Conservation (phyloP, 352 stramenopile genomes). For the Globisporangium sylvaticum region DNA sequence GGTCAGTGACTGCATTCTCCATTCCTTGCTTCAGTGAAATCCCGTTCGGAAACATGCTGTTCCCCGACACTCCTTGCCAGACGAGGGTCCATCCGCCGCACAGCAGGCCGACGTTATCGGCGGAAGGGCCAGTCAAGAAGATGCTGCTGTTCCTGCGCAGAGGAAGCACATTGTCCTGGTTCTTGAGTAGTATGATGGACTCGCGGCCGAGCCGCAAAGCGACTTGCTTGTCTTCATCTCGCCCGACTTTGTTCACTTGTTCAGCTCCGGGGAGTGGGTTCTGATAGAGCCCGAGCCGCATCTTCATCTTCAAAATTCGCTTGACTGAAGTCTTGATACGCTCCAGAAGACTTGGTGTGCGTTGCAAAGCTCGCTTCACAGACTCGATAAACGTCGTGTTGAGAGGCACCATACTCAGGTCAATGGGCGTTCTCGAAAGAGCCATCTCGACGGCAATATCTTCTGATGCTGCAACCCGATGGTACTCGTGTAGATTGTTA, state of each 20-base stretch:
- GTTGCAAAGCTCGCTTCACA: conserved; percentile 32
- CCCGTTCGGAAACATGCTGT: conserved; percentile 55
- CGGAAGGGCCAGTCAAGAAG: conserved; percentile 66
- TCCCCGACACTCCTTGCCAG: conserved; percentile 83
- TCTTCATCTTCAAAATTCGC: conserved; percentile 73
- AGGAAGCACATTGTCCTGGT: conserved; percentile 54
- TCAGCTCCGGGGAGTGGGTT: conserved; percentile 46
- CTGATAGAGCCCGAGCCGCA: conserved; percentile 68
- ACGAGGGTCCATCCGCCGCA: conserved; percentile 83
- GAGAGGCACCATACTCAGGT: conserved; percentile 90
- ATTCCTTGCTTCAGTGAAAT: conserved; percentile 61
- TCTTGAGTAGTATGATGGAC: conserved; percentile 85
- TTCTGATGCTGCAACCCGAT: conserved; percentile 45
- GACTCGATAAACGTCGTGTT: conserved; percentile 51
- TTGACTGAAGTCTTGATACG: conserved; percentile 55
- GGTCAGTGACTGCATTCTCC: conserved; percentile 24
- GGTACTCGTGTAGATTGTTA: conserved; percentile 75
- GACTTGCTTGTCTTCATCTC: conserved; percentile 40
- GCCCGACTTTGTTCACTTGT: conserved; percentile 43
- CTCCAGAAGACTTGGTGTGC: conserved; percentile 27
- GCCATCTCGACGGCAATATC: conserved; percentile 64
- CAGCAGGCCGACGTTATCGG: conserved; percentile 63
- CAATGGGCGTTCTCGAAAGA: conserved; percentile 73
- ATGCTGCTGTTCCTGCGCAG: conserved; percentile 30
- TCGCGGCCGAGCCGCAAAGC: conserved; percentile 74